Evolutionary conservation across 345 rosid genomes (phyloP).

Genomic region (Raphanus sativus): DNA sequence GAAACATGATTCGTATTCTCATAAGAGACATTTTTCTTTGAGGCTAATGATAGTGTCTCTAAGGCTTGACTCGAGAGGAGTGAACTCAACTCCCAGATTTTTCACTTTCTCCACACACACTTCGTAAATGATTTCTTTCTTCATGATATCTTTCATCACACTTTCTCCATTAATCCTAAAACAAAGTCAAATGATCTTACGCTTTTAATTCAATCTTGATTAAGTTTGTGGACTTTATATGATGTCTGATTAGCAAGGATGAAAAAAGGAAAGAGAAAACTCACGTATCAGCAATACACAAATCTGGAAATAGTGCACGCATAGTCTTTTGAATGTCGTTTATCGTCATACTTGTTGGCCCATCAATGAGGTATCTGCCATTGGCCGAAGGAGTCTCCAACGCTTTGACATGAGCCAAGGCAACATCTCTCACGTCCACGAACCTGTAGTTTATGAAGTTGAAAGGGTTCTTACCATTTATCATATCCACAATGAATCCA

Average conservation of each 20-base stretch:
- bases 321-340: constrained; percentile 14
- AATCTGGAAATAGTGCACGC: constrained; percentile 33
- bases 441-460: constrained; percentile 14
- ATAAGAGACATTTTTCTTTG: constrained; percentile 20
- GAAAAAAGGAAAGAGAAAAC: background rate
- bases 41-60: constrained; percentile 32
- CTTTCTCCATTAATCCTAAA: constrained; percentile 16
- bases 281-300: constrained; percentile 29
- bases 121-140: background rate
- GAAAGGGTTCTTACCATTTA: constrained; percentile 37
- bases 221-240: background rate
- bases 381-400: constrained; percentile 45
- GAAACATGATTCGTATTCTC: background rate
- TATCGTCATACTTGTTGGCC: background rate
- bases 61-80: constrained; percentile 13
- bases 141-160: background rate
- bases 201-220: background rate
- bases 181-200: background rate
- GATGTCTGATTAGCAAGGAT: background rate
- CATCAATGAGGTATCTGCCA: constrained; percentile 46
- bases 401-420: constrained; percentile 48
- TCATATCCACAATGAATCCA: constrained; percentile 27
- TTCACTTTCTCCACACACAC: constrained; percentile 30
- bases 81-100: constrained; percentile 33
- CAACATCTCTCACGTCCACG: constrained; percentile 39